These are phyloP conservation scores for Alloteropsis semialata DNA, from an alignment of 176 grass and related monocot species.

Conservation along the genomic window DNA sequence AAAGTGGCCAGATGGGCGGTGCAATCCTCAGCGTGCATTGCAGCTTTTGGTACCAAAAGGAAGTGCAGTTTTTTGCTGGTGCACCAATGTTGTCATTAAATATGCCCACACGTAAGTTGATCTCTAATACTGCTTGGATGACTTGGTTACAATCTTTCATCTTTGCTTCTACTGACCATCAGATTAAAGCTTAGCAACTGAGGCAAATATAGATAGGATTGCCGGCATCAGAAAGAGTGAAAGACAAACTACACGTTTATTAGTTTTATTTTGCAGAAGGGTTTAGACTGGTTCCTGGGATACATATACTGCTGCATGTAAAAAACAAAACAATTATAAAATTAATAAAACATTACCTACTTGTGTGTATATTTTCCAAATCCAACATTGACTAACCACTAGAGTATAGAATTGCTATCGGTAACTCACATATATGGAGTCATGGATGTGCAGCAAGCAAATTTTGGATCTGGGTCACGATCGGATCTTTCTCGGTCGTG, in stretches of 20 bases:
- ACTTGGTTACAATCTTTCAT: not conserved
- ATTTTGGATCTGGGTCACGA: conserved; percentile 37
- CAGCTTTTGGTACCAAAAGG: conserved; percentile 36
- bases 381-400: too few relatives aligned
- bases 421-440: too few relatives aligned
- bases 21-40: conserved; percentile 19
- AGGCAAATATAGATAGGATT: not conserved
- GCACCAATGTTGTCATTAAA: not conserved
- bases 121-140: not conserved
- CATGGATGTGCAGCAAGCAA: conserved; percentile 26
- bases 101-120: conserved; percentile 42
- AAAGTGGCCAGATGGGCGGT: conserved; percentile 11
- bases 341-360: too few relatives aligned
- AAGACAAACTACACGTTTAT: not conserved
- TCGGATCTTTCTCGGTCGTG: conserved; percentile 28
- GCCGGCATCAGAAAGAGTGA: not conserved
- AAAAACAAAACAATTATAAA: too few relatives aligned
- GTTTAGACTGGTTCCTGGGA: conserved; percentile 1
- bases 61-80: conserved; percentile 15
- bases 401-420: too few relatives aligned
- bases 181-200: not conserved
- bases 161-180: not conserved
- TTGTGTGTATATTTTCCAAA: not conserved
- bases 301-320: too few relatives aligned
- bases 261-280: not conserved